These are phyloP conservation scores for Stevia rebaudiana DNA, from an alignment of 140 eudicot species.

Conservation along the genomic window DNA sequence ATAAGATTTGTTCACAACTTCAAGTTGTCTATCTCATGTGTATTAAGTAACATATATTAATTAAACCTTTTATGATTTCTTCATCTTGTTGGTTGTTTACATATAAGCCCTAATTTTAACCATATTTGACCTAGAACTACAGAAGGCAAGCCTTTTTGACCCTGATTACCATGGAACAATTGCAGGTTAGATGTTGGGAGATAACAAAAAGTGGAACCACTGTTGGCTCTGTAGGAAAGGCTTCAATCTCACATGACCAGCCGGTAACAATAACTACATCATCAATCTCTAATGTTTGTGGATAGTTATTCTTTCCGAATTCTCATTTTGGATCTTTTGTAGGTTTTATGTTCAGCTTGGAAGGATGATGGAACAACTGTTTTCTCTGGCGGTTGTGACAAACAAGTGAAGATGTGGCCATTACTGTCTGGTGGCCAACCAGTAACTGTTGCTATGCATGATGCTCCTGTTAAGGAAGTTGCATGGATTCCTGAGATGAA, in stretches of 20 bases:
- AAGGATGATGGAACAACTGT: conserved; percentile 96
- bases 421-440: conserved; percentile 80
- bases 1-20: no score
- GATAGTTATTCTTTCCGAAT: neutral
- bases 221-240: conserved; percentile 59
- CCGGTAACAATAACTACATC: conserved; percentile 45
- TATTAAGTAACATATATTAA: no score
- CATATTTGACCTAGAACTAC: neutral
- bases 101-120: neutral
- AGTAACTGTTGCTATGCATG: conserved; percentile 92
- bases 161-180: conserved; percentile 4
- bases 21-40: no score
- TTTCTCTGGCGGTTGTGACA: conserved; percentile 93
- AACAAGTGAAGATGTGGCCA: conserved; percentile 95
- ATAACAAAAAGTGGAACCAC: conserved; percentile 52
- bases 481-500: conserved; percentile 99
- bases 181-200: conserved; percentile 98
- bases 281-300: neutral
- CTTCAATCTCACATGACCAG: conserved; percentile 78
- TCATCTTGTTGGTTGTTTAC: neutral
- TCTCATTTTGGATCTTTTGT: neutral
- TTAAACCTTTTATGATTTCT: neutral
- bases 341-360: conserved; percentile 97
- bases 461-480: conserved; percentile 85
- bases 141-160: neutral